These are phyloP conservation scores for Naganishia vishniacii DNA, from an alignment of 768 basidiomycete genomes.

Conservation along the genomic window DNA sequence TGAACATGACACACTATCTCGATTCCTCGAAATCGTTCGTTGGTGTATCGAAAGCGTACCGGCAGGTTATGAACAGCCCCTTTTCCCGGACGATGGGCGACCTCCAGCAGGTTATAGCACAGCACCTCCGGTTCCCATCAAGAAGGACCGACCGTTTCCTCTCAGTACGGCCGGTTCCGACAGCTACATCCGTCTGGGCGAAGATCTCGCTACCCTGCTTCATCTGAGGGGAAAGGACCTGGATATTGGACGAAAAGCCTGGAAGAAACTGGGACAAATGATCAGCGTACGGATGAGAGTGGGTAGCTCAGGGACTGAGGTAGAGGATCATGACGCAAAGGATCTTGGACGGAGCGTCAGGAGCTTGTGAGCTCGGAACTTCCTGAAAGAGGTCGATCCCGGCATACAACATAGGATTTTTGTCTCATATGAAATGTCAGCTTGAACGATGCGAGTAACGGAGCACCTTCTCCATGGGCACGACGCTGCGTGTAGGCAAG, in stretches of 20 bases:
- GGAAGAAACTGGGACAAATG: conserved; percentile 20
- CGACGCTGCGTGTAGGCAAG: too few species aligned
- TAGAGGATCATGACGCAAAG: neutral
- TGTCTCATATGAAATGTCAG: too few species aligned
- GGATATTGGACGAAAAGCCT: conserved; percentile 1
- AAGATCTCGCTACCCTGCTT: neutral
- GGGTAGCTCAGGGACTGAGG: neutral
- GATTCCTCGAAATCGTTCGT: neutral
- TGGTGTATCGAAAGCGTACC: conserved; percentile 17
- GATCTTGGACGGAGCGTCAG: conserved; percentile 1
- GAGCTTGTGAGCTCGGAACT: neutral
- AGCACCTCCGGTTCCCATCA: neutral
- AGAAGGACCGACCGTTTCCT: neutral
- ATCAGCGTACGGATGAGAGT: conserved; percentile 1
- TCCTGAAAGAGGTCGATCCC: too few species aligned
- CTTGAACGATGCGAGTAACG: too few species aligned
- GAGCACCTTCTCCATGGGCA: too few species aligned
- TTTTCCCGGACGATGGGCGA: neutral
- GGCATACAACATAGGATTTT: too few species aligned
- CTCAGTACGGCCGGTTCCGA: neutral
- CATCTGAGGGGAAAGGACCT: neutral
- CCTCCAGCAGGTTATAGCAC: neutral
- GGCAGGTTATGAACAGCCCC: conserved; percentile 10
- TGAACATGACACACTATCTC: neutral
- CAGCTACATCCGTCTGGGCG: neutral